phyloP scores from a whole-genome alignment of 768 basidiomycete genomes.

The Phlegmacium glaucopus region DNA sequence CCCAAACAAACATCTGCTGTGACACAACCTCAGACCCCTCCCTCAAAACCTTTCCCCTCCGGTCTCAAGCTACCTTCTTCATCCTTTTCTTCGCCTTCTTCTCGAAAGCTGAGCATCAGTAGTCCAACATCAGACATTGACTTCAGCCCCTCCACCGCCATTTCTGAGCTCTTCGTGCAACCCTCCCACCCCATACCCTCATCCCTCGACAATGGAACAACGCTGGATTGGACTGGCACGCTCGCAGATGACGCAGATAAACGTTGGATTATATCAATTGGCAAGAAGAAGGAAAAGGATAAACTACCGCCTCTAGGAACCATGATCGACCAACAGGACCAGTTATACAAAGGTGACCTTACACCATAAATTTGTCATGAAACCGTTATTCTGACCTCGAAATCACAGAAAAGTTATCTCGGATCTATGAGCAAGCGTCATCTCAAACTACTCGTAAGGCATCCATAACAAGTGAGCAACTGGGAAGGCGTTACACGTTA shows the following conservation, averaged over 20 bases:
- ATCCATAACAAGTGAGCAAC: conserved; percentile 58
- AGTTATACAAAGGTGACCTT: conserved; percentile 49
- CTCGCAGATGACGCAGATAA: conserved; percentile 57
- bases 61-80: conserved; percentile 18
- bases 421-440: conserved; percentile 47
- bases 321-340: conserved; percentile 57
- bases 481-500: conserved; percentile 62
- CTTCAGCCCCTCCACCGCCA: conserved; percentile 63
- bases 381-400: not conserved
- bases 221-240: conserved; percentile 72
- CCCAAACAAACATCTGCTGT: conserved; percentile 9
- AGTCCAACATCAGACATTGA: conserved; percentile 50
- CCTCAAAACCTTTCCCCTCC: conserved; percentile 17
- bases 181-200: conserved; percentile 62
- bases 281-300: conserved; percentile 60
- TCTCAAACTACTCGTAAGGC: conserved; percentile 62
- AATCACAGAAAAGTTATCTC: conserved; percentile 51
- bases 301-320: conserved; percentile 37
- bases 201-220: conserved; percentile 65
- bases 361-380: not conserved
- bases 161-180: conserved; percentile 17
- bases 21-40: conserved; percentile 23
- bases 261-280: conserved; percentile 57
- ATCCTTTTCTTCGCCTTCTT: conserved; percentile 12
- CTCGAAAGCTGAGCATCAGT: conserved; percentile 23